These are phyloP conservation scores for Coemansia sp. DNA, from an alignment of 192 early-diverging fungal species.

Conservation along the genomic window DNA sequence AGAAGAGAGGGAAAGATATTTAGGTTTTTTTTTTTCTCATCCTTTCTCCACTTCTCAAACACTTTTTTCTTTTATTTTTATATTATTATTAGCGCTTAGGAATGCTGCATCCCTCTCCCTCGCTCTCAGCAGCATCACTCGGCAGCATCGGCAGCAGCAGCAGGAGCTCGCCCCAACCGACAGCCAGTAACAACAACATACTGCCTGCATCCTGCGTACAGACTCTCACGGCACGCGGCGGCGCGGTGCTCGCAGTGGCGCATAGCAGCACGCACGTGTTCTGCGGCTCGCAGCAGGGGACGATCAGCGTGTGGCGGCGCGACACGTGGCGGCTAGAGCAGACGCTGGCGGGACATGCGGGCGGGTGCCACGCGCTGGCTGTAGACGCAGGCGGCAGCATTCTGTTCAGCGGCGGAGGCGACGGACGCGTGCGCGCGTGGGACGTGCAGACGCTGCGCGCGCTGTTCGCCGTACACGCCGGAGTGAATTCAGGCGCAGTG, in stretches of 20 bases:
- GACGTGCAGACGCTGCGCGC: conserved; percentile 63
- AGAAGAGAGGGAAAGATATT: no score
- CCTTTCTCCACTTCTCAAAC: no score
- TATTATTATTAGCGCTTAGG: no score
- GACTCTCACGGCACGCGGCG: conserved; percentile 1
- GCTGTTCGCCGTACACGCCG: conserved; percentile 66
- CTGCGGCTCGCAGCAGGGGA: conserved; percentile 67
- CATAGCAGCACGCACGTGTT: conserved; percentile 63
- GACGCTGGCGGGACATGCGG: conserved; percentile 29
- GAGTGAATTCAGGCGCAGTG: conserved; percentile 72
- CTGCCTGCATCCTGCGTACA: no score
- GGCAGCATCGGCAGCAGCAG: no score
- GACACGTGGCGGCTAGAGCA: conserved; percentile 59
- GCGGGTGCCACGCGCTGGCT: conserved; percentile 34
- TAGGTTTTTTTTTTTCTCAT: no score
- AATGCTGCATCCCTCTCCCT: no score
- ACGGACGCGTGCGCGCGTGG: conserved; percentile 76
- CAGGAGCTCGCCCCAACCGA: no score
- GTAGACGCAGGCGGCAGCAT: conserved; percentile 13
- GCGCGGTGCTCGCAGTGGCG: conserved; percentile 65
- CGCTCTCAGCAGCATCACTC: no score
- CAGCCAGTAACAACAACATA: no score
- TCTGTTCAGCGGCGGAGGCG: conserved; percentile 58
- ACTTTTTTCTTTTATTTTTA: no score
- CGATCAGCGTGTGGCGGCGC: conserved; percentile 67